Evolutionary conservation across 257 asterid species (phyloP).

Genomic region (Solanum megistacrolobum): DNA sequence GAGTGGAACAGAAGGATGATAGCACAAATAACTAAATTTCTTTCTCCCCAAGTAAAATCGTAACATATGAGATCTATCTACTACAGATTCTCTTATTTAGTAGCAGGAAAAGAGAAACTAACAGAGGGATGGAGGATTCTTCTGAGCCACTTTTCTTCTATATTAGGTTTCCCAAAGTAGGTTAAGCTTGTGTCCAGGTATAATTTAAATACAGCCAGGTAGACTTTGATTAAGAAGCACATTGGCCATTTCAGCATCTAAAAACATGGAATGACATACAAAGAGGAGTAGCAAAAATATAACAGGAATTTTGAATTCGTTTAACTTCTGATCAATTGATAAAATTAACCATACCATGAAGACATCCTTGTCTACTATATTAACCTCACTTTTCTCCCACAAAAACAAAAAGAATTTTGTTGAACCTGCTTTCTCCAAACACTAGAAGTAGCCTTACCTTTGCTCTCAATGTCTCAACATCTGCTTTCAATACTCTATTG

Average conservation of each 20-base stretch:
- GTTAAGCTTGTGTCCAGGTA: background rate
- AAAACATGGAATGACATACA: background rate
- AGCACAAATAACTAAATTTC: background rate
- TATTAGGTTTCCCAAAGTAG: background rate
- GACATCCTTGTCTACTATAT: background rate
- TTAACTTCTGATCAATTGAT: background rate
- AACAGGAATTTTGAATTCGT: background rate
- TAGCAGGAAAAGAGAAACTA: background rate
- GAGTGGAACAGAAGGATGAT: background rate
- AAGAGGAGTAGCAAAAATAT: background rate
- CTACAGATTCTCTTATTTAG: background rate
- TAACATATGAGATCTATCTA: background rate
- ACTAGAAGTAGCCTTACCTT: slow-evolving; percentile 24
- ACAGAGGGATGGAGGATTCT: background rate
- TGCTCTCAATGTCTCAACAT: slow-evolving; percentile 65
- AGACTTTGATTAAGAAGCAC: background rate
- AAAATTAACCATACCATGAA: background rate
- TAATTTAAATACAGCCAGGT: background rate
- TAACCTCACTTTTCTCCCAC: background rate
- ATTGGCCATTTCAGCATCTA: background rate
- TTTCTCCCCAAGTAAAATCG: background rate
- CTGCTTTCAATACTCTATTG: slow-evolving; percentile 72
- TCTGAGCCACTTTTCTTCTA: background rate
- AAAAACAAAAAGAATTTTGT: background rate
- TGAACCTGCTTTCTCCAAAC: background rate